These are phyloP conservation scores for Moesziomyces sp. DNA, from an alignment of 1,284 basidiomycete species.

Conservation along the genomic window DNA sequence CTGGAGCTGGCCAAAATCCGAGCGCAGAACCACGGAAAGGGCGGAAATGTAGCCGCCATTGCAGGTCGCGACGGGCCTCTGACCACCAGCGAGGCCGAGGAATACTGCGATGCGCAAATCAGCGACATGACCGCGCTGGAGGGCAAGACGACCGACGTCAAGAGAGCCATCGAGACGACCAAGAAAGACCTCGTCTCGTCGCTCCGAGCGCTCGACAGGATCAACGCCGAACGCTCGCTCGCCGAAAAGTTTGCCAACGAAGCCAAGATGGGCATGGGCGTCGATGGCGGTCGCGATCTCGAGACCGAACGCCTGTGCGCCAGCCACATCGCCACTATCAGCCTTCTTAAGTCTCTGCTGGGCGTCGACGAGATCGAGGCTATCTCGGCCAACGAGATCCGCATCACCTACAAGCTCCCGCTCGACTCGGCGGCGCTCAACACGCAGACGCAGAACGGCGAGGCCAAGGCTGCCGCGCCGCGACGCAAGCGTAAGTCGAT, in stretches of 20 bases:
- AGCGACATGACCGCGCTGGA: constrained; percentile 55
- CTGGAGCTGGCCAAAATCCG: constrained; percentile 59
- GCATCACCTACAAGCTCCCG: constrained; percentile 46
- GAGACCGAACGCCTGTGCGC: constrained; percentile 57
- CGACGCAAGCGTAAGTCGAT: constrained; percentile 48
- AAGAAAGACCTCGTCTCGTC: constrained; percentile 57
- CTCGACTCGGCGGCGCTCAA: constrained; percentile 28
- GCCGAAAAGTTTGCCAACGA: constrained; percentile 61
- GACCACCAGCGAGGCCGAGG: constrained; percentile 56
- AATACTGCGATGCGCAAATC: constrained; percentile 53
- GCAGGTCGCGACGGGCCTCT: constrained; percentile 51
- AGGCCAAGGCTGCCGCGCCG: constrained; percentile 6
- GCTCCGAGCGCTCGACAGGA: constrained; percentile 49
- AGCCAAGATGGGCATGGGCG: constrained; percentile 56
- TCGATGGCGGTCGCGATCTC: constrained; percentile 55
- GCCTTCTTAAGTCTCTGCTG: constrained; percentile 39
- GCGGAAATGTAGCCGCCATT: constrained; percentile 39
- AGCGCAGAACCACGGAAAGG: constrained; percentile 48
- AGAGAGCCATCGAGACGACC: constrained; percentile 50
- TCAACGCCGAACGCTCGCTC: constrained; percentile 55
- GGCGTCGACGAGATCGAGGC: constrained; percentile 49
- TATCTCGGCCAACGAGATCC: constrained; percentile 29
- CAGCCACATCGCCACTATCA: constrained; percentile 43
- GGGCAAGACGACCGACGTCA: constrained; percentile 45
- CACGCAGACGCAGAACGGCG: constrained; percentile 15